Base-by-base conservation (phyloP, 352 stramenopile species). In the Thalassiosira ordinaria region DNA sequence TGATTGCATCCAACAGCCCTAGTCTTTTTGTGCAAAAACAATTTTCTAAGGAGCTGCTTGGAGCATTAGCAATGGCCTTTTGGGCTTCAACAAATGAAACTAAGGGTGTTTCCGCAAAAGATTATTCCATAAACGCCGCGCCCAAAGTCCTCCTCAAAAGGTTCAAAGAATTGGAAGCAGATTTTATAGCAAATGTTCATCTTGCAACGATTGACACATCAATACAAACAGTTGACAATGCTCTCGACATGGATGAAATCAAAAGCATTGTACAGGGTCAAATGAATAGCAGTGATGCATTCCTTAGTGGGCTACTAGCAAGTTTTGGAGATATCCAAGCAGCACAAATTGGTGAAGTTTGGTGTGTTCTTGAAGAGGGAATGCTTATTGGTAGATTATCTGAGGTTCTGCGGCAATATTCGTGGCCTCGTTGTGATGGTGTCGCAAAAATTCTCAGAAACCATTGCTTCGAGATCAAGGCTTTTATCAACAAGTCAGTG, bases 31-130 rank as follows among this genome's bases (percentile, higher is more conserved):
- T 90, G 9, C 46, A 85, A n/a, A 39, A 63, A 16, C 31, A 84
- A 13, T 86, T 91, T 53, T 80, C 84, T 51, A 83, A 46, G 13
- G 82, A 96, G 27, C 60, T 96, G 2, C 69, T 96, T 47, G 85
- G 88, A 29, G 91, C 88, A 31, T 74, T 96, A 13, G 88, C 82
- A 27, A 96, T 91, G 65, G 70, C 91, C 46, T 89, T 95, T 59
- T 94, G 86, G 80, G 90, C 86, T 5, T 82, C 84, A 62, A 91
- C 88, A 1, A 84, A 94, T 77, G 86, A 96, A 60, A 74, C 79
- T 56, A 79, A 76, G 66, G 60, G 55, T 61, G 47, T 64, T 24
- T 62, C 64, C 55, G 20, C 51, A n/a, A 80, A 69, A 65, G 52
- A 68, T 35, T 79, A 72, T 52, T 60, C 62, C 24, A 46, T 62